Evolutionary conservation across 2,329 filamentous ascomycete species (phyloP).

Genomic region (Blumeriella jaapii): DNA sequence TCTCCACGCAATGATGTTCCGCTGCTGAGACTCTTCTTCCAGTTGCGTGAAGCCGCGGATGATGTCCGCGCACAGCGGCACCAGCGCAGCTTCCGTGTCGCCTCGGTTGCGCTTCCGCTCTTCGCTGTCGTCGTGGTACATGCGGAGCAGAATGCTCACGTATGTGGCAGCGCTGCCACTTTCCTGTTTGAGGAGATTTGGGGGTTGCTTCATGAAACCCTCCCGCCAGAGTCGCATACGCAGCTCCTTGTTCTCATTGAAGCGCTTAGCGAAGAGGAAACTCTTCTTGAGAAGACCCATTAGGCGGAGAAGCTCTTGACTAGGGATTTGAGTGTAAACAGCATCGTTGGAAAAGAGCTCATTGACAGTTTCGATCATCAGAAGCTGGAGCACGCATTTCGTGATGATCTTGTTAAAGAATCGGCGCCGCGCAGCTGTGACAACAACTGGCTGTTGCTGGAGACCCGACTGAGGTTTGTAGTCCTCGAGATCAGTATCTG

Average conservation of each 20-base stretch:
- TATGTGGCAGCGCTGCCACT: conserved; percentile 88
- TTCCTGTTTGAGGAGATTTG: conserved; percentile 95
- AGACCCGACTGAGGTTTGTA: conserved; percentile 67
- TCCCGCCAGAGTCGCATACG: conserved; percentile 91
- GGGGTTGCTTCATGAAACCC: conserved; percentile 99
- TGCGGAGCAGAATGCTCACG: conserved; percentile 87
- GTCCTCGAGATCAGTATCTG: conserved; percentile 55
- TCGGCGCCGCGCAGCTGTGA: conserved; percentile 81
- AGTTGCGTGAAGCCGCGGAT: conserved; percentile 73
- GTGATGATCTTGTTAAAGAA: conserved; percentile 99
- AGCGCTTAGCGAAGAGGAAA: conserved; percentile 91
- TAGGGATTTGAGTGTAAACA: conserved; percentile 89
- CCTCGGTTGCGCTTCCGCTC: conserved; percentile 69
- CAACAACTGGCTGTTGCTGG: conserved; percentile 81
- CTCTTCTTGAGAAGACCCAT: conserved; percentile 94
- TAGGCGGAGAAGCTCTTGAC: conserved; percentile 73
- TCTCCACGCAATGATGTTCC: conserved; percentile 94
- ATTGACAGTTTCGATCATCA: conserved; percentile 99
- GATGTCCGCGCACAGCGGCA: conserved; percentile 92
- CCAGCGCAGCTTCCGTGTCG: conserved; percentile 82
- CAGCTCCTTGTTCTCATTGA: conserved; percentile 95
- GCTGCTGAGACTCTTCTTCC: conserved; percentile 91
- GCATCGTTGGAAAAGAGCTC: conserved; percentile 96
- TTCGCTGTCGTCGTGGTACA: conserved; percentile 85
- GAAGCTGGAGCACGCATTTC: conserved; percentile 88